Conservation (phyloP, 2,329 filamentous ascomycete species). For the Penicillium thymicola region DNA sequence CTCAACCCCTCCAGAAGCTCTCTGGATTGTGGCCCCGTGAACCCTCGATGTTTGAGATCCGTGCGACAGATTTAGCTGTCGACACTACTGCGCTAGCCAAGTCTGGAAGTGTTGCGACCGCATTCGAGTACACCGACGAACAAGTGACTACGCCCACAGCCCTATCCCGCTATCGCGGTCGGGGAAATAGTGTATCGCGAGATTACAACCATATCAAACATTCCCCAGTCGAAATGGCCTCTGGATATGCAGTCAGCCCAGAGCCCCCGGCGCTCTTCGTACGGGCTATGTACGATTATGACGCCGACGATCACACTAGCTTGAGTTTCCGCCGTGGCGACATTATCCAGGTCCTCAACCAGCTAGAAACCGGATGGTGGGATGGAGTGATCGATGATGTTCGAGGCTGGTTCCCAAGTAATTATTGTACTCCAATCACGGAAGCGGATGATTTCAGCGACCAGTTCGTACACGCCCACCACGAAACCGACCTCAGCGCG, state of each 20-base stretch:
- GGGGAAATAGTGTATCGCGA: slow-evolving; percentile 31
- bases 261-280: slow-evolving; percentile 69
- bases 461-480: slow-evolving; percentile 53
- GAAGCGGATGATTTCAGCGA: slow-evolving; percentile 71
- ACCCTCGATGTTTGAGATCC: slow-evolving; percentile 35
- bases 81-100: slow-evolving; percentile 36
- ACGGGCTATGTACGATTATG: slow-evolving; percentile 94
- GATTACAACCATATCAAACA: slow-evolving; percentile 18
- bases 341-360: slow-evolving; percentile 96
- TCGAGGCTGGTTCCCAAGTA: slow-evolving; percentile 98
- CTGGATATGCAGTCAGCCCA: slow-evolving; percentile 33
- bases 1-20: slow-evolving; percentile 1
- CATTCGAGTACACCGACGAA: slow-evolving; percentile 45
- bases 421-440: slow-evolving; percentile 88
- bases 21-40: slow-evolving; percentile 7
- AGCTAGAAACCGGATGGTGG: slow-evolving; percentile 98
- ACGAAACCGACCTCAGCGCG: slow-evolving; percentile 52
- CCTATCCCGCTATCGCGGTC: slow-evolving; percentile 29
- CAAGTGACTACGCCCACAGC: slow-evolving; percentile 32
- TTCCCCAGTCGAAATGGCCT: slow-evolving; percentile 31
- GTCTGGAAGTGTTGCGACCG: slow-evolving; percentile 37
- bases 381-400: slow-evolving; percentile 97
- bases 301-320: slow-evolving; percentile 94
- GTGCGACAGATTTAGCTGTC: slow-evolving; percentile 33
- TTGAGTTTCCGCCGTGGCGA: slow-evolving; percentile 96